Percentiles rank a stretch among this genome's conserved stretches.
phyloP scores from a whole-genome alignment of 2,329 filamentous ascomycete species.

The Fusarium denticulatum region DNA sequence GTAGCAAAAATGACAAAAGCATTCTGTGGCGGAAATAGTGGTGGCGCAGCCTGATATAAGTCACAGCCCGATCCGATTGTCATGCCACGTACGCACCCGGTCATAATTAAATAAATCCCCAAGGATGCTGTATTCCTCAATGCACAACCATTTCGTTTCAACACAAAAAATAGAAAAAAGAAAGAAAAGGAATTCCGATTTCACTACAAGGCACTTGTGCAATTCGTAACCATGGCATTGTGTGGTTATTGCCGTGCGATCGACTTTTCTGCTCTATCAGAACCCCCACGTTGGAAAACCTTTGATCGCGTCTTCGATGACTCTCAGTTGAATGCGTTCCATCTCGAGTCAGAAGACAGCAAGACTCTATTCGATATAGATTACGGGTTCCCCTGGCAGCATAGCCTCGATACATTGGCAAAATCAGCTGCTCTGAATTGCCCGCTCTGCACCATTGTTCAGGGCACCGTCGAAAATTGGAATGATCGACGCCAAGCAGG shows the following conservation, averaged over 20 bases:
- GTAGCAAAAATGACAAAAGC: too few relatives aligned
- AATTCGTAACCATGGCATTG: background rate
- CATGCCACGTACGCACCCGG: too few relatives aligned
- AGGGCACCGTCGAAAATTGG: fast-evolving
- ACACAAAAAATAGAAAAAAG: too few relatives aligned
- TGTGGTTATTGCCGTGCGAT: background rate
- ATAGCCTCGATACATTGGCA: background rate
- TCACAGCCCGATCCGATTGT: too few relatives aligned
- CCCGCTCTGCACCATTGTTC: background rate
- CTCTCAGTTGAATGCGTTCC: background rate
- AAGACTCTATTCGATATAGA: fast-evolving
- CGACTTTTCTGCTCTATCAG: background rate
- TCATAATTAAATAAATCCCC: too few relatives aligned
- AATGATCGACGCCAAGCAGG: background rate
- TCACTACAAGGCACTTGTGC: background rate
- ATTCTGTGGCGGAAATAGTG: too few relatives aligned
- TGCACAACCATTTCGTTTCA: too few relatives aligned
- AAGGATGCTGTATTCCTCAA: too few relatives aligned
- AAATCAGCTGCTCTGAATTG: background rate
- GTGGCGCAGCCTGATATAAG: too few relatives aligned
- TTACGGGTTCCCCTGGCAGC: background rate
- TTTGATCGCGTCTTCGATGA: background rate
- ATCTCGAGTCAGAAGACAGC: fast-evolving
- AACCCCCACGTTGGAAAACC: fast-evolving
- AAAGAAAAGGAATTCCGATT: too few relatives aligned